Evolutionary conservation across 805 yeast species (phyloP).

Genomic region (Monosporozyma yasuniensis): DNA sequence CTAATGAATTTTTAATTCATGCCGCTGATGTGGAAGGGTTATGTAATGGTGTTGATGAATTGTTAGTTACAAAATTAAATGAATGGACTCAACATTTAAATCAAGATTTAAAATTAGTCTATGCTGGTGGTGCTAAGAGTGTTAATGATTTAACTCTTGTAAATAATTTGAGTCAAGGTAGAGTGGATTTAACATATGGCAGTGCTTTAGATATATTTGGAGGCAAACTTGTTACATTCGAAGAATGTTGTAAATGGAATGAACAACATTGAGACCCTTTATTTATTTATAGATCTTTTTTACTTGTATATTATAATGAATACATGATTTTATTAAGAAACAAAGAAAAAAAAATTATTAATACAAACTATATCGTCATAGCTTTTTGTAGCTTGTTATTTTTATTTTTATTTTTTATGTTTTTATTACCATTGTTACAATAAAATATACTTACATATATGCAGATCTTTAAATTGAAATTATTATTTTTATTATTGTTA

Average conservation of each 20-base stretch:
- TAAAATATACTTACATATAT: conserved; percentile 5
- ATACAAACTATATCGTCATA: background rate
- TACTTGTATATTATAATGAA: background rate
- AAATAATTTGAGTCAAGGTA: conserved; percentile 58
- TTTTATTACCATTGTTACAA: background rate
- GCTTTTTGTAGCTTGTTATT: background rate
- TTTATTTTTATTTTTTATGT: too few species aligned
- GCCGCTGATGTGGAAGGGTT: conserved; percentile 99
- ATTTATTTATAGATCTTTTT: background rate
- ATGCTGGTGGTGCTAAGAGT: conserved; percentile 94
- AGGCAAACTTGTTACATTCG: conserved; percentile 67
- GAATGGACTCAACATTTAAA: conserved; percentile 50
- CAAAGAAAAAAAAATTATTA: background rate
- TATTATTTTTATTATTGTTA: too few species aligned
- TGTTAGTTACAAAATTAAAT: conserved; percentile 60
- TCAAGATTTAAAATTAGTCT: conserved; percentile 62
- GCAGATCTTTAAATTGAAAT: background rate
- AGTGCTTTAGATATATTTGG: conserved; percentile 94
- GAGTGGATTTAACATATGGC: conserved; percentile 88
- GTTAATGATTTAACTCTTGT: conserved; percentile 63
- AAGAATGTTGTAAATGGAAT: conserved; percentile 75
- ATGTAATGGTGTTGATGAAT: conserved; percentile 84
- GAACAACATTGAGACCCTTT: conserved; percentile 6
- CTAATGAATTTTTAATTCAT: conserved; percentile 84
- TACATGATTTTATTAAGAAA: background rate